Conservation (phyloP, 306 rosid genomes). For the Ormosia semicastrata region DNA sequence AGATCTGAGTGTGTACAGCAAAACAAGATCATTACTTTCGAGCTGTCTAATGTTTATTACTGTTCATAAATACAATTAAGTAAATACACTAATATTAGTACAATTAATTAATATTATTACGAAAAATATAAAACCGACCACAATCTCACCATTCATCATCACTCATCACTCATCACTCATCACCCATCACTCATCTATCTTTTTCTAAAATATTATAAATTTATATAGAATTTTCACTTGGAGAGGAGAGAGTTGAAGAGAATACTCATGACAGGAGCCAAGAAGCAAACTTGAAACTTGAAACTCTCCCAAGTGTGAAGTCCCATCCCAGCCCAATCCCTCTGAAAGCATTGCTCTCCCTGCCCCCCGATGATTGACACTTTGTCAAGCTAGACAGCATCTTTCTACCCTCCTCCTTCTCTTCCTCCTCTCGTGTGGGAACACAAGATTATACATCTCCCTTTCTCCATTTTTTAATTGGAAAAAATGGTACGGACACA, state of each 20-base stretch:
- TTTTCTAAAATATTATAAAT: constrained; percentile 12
- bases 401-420: not conserved
- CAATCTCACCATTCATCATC: constrained; percentile 29
- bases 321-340: not conserved
- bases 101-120: not conserved
- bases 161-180: constrained; percentile 31
- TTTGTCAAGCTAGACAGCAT: constrained; percentile 28
- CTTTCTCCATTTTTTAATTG: constrained; percentile 6
- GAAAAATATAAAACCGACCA: constrained; percentile 17
- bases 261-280: not conserved
- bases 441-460: not conserved
- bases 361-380: constrained; percentile 26
- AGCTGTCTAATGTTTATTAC: constrained; percentile 19
- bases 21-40: constrained; percentile 15
- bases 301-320: not conserved
- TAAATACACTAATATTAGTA: not conserved
- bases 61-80: not conserved
- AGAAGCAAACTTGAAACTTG: not conserved
- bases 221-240: constrained; percentile 5
- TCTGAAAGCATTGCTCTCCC: not conserved
- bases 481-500: constrained; percentile 30
- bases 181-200: constrained; percentile 18
- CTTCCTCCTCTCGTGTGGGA: not conserved
- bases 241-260: not conserved
- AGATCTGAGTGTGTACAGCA: constrained; percentile 17